Base-by-base conservation (phyloP, 768 basidiomycete species). In the Tricholomella constricta region DNA sequence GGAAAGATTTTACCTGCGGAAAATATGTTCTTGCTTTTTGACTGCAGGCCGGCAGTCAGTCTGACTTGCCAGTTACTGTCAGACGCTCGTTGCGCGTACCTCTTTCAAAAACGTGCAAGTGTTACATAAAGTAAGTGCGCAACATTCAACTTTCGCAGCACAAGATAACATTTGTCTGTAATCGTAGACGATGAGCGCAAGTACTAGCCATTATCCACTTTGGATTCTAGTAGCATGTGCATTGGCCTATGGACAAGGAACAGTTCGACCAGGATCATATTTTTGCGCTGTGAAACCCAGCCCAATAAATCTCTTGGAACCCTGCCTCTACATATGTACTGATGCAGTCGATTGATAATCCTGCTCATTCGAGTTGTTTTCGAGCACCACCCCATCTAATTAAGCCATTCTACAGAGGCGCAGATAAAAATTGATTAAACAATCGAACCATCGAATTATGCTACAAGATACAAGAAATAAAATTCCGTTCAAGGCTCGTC, bases 401-500 rank as follows among this genome's bases (percentile, higher is more conserved):
- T 6, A 32, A 2, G 31, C 31, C 10, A 9, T 32, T 14, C 10
- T 11, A 32, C 31, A 14, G 4, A 2, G 10, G 14, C 9, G 14
- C 31, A 32, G 31, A 32, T 32, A 14, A 32, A 32, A 3, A 10
- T 32, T 9, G 4, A 32, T 32, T 32, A 11, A 32, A n/a, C n/a
- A n/a, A n/a, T n/a, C n/a, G n/a, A n/a, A n/a, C n/a, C 29, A 11
- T 31, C 11, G 11, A 31, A 31, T 11, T 31, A 31, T 31, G 29
- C 29, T 11, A 31, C 29, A 20, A 38, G 15, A 19, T 19, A 17
- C 37, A 14, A 38, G 6, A 19, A 9, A 7, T n/a, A 31, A 35
- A 17, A n/a, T 11, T 10, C 17, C 8, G 15, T 48, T 59, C 48
- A 75, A 26, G 75, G 76, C 50, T 80, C 77, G 19, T 79, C 78